Conservation (phyloP, 768 basidiomycete species). For the Termitomyces sp. region DNA sequence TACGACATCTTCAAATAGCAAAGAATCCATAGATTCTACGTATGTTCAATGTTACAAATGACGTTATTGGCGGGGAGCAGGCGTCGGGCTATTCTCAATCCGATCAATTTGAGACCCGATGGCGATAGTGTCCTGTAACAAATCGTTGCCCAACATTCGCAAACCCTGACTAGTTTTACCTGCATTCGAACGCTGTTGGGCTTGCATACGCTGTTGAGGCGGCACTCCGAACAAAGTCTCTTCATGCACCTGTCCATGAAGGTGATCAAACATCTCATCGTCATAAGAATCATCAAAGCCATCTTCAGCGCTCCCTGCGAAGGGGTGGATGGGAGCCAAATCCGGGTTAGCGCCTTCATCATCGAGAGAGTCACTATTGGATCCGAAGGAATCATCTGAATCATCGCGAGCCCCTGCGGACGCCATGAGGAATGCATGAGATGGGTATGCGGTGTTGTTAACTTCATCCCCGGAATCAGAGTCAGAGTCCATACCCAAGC, state of each 20-base stretch:
- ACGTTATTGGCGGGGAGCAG: slow-evolving; percentile 20
- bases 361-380: slow-evolving; percentile 51
- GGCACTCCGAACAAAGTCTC: slow-evolving; percentile 72
- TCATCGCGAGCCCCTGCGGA: slow-evolving; percentile 27
- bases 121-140: slow-evolving; percentile 59
- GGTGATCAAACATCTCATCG: slow-evolving; percentile 48
- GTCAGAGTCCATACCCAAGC: slow-evolving; percentile 42
- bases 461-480: slow-evolving; percentile 58
- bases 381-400: slow-evolving; percentile 42
- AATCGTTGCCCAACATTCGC: slow-evolving; percentile 55
- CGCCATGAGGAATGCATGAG: slow-evolving; percentile 67
- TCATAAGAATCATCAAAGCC: slow-evolving; percentile 47
- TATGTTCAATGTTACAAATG: background rate
- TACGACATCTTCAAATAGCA: background rate
- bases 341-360: slow-evolving; percentile 36
- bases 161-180: slow-evolving; percentile 27
- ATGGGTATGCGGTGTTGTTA: slow-evolving; percentile 57
- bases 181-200: slow-evolving; percentile 12
- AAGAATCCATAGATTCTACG: background rate
- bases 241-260: slow-evolving; percentile 36
- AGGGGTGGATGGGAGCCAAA: slow-evolving; percentile 52
- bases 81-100: slow-evolving; percentile 65
- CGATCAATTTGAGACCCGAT: slow-evolving; percentile 51
- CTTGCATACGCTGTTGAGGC: slow-evolving; percentile 40
- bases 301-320: slow-evolving; percentile 39